A percentile compares a stretch with the other conserved stretches of the same genome.
Conservation (phyloP, 164 flowering plant species). For the Aristolochia contorta region DNA sequence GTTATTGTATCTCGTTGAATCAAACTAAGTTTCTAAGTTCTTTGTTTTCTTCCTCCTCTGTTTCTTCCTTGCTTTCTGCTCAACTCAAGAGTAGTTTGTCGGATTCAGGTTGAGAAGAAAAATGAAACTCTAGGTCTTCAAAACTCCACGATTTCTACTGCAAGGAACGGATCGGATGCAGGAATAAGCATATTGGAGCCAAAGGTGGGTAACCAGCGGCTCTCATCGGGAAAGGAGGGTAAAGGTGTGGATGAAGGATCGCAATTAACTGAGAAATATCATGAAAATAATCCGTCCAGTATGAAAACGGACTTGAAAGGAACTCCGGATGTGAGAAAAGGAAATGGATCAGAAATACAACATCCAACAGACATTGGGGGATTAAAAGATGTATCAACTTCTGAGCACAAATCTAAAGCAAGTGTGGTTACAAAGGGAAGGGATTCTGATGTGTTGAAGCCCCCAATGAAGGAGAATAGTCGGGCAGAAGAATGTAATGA, state of each 20-base stretch:
- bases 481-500: conserved; percentile 51
- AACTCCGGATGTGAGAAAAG: conserved; percentile 7
- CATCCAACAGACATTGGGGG: conserved; percentile 13
- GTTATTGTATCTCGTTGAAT: not conserved
- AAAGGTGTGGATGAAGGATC: conserved; percentile 4
- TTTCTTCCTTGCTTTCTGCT: conserved; percentile 1
- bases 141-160: not conserved
- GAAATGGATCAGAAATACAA: conserved; percentile 4
- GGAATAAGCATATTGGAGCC: conserved; percentile 5
- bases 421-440: conserved; percentile 2
- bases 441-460: conserved; percentile 2
- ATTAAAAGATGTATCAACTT: conserved; percentile 9
- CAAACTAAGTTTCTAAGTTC: not conserved
- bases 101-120: conserved; percentile 11
- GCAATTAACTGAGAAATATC: conserved; percentile 4
- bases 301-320: conserved; percentile 10
- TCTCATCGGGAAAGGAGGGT: conserved; percentile 8
- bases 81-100: no score
- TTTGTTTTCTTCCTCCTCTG: not conserved
- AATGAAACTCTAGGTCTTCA: conserved; percentile 9
- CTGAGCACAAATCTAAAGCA: not conserved
- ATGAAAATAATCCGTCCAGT: conserved; percentile 1
- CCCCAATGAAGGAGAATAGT: conserved; percentile 23
- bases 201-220: conserved; percentile 8
- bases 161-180: conserved; percentile 2